Base-by-base conservation (phyloP, 1,284 basidiomycete genomes). In the Ganoderma boninense region DNA sequence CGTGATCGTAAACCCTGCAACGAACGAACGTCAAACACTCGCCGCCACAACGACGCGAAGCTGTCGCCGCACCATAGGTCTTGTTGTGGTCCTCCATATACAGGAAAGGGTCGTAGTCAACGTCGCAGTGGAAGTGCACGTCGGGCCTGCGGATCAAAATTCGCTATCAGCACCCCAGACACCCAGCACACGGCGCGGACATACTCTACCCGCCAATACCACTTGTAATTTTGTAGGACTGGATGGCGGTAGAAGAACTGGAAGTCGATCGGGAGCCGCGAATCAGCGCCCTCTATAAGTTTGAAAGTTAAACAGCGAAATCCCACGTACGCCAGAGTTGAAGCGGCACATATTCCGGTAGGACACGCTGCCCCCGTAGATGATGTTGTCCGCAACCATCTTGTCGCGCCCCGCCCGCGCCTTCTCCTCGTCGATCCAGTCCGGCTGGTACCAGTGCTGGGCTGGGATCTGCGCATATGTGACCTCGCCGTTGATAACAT, bases 381-480 rank as follows among this genome's bases (percentile, higher is more conserved):
- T 96, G 73, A 98, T 93, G 70, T 90, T 87, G 66, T 95, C 85
- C 75, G 86, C 84, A 18, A 88, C 86, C 93, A 97, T 95, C 61
- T 91, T 83, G 54, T 91, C 86, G 64, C 96, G 86, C 18, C 90
- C 84, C 29, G 84, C 86, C 0, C 82, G 86, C 0, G 97, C 97
- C 75, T 87, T 90, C 4, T 86, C 86, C 81, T 97, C 94, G 76
- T 96, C 90, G 73, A 96, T 94, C 88, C 89, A 95, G 56, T 87
- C 84, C 0, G 97, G 96, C 79, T 97, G 96, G 74, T 87, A 84
- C 97, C 97, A 98, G 74, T 97, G 86, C 2, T 95, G 90, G 11
- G 82, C 81, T 1, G 89, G 85, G 20, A 90, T 85, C 11, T 81
- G 72, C 0, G 84, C 87, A 69, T 87, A 89, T 54, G 84, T 78